Conservation (phyloP, 2,329 filamentous ascomycete species). For the Alternaria tenuissima region DNA sequence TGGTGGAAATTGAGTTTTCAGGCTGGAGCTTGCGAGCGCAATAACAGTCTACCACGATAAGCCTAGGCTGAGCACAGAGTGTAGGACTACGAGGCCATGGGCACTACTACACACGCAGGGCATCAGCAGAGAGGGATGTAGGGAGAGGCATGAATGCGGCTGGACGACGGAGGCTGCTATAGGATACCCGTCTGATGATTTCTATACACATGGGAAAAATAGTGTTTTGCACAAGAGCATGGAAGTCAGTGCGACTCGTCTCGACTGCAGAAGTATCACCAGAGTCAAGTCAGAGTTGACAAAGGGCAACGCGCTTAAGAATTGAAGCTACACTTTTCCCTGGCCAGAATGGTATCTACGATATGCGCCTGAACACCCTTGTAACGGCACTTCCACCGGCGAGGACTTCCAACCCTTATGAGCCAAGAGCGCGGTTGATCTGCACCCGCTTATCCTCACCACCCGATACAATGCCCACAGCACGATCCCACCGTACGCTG, state of each 20-base stretch:
- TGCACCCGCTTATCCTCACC: conserved; percentile 96
- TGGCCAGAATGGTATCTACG: conserved; percentile 28
- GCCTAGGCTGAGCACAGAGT: background rate
- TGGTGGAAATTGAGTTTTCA: background rate
- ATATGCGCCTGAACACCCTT: conserved; percentile 22
- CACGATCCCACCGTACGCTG: conserved; percentile 82
- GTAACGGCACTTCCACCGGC: background rate
- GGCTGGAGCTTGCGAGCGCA: background rate
- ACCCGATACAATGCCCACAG: conserved; percentile 86
- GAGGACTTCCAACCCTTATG: conserved; percentile 9
- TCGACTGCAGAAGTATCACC: background rate
- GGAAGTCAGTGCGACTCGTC: background rate
- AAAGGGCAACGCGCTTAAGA: background rate
- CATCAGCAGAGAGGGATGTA: background rate
- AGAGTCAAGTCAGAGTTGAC: background rate
- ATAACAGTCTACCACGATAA: background rate
- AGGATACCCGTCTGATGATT: conserved; percentile 37
- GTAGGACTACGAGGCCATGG: background rate
- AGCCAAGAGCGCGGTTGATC: conserved; percentile 67
- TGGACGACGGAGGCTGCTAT: conserved; percentile 11
- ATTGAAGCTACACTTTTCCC: conserved; percentile 13
- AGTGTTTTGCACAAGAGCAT: background rate
- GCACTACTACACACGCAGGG: background rate
- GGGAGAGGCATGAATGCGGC: background rate
- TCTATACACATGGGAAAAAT: conserved; percentile 5